A percentile compares a stretch with the other conserved stretches of the same genome.
phyloP scores from a whole-genome alignment of 768 basidiomycete species.

The Lentinula detonsa region DNA sequence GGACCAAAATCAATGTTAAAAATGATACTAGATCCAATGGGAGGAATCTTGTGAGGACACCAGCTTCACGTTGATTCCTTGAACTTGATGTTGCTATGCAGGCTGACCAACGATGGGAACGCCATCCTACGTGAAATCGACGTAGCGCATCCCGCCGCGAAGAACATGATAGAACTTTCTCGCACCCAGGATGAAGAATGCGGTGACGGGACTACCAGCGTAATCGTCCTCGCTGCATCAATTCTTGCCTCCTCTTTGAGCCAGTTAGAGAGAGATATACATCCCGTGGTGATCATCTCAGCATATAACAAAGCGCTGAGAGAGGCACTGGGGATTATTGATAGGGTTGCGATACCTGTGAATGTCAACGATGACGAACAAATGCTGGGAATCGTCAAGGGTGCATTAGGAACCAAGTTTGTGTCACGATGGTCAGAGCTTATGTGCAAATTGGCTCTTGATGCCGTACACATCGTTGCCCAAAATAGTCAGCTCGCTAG shows the following conservation, averaged over 20 bases:
- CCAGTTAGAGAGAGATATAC: slow-evolving; percentile 93
- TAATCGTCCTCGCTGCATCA: slow-evolving; percentile 86
- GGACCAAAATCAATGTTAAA: slow-evolving; percentile 99
- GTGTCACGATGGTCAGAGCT: slow-evolving; percentile 94
- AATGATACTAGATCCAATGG: slow-evolving; percentile 99
- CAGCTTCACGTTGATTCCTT: not conserved
- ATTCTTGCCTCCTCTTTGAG: slow-evolving; percentile 93
- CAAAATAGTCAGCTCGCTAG: slow-evolving; percentile 70
- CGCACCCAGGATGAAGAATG: slow-evolving; percentile 99
- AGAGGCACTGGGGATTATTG: slow-evolving; percentile 85
- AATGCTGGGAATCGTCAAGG: slow-evolving; percentile 97
- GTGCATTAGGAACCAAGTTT: slow-evolving; percentile 97
- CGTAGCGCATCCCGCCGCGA: slow-evolving; percentile 97
- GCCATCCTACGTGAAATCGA: slow-evolving; percentile 98
- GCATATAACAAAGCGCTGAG: slow-evolving; percentile 96
- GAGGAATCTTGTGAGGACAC: slow-evolving; percentile 81
- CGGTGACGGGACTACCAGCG: slow-evolving; percentile 96
- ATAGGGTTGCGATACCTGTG: slow-evolving; percentile 85
- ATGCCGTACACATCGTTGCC: slow-evolving; percentile 88
- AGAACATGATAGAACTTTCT: slow-evolving; percentile 99
- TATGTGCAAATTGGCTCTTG: slow-evolving; percentile 92
- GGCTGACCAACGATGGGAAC: slow-evolving; percentile 98
- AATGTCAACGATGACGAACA: slow-evolving; percentile 78
- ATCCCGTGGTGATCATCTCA: slow-evolving; percentile 97
- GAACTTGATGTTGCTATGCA: slow-evolving; percentile 22